phyloP scores from a whole-genome alignment of 257 asterid genomes.

The Solanum gracilifrons region DNA sequence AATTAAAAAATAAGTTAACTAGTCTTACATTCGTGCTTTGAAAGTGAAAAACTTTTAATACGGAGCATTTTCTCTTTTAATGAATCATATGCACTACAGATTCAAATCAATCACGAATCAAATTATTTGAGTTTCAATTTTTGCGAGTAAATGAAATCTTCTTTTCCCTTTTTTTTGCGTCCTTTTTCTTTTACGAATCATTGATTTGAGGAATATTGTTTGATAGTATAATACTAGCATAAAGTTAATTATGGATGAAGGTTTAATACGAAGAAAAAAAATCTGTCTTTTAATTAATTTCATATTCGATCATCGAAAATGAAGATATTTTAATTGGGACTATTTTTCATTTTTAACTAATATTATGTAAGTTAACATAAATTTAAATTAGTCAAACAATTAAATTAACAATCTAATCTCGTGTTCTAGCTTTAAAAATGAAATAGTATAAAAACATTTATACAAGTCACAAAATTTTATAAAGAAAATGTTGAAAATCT shows the following conservation, averaged over 20 bases:
- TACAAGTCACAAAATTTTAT: neutral
- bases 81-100: neutral
- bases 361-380: neutral
- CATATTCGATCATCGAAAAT: neutral
- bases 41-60: neutral
- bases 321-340: neutral
- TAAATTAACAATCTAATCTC: neutral
- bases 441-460: neutral
- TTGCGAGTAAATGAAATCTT: neutral
- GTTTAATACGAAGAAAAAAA: neutral
- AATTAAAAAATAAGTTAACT: neutral
- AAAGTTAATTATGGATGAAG: neutral
- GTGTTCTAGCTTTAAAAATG: neutral
- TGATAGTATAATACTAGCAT: neutral
- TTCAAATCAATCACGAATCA: neutral
- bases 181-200: neutral
- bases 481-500: neutral
- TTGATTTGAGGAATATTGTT: neutral
- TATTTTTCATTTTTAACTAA: neutral
- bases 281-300: neutral
- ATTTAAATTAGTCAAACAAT: neutral
- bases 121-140: neutral
- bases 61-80: neutral
- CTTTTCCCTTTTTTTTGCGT: neutral
- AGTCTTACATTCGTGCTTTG: neutral